These are phyloP conservation scores for Picea glauca DNA, from an alignment of 75 land plant species.

Conservation along the genomic window DNA sequence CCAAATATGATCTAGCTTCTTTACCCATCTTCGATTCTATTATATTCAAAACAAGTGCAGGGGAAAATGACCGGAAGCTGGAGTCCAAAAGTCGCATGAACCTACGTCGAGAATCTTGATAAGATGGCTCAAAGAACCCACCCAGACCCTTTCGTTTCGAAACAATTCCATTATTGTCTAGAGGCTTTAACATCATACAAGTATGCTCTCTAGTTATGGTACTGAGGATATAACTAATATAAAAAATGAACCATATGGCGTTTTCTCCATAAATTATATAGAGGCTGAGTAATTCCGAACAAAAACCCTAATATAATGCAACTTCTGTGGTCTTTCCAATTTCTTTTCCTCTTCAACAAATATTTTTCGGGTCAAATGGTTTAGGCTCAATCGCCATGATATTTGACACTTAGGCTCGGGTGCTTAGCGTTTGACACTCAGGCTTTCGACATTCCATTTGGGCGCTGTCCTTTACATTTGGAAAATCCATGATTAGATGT, in stretches of 20 bases:
- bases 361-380: too few relatives aligned
- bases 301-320: conserved; percentile 93
- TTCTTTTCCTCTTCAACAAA: too few relatives aligned
- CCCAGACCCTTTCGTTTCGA: conserved; percentile 24
- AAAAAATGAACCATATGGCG: conserved; percentile 78
- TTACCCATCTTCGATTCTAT: conserved; percentile 60
- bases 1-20: too few relatives aligned
- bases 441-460: too few relatives aligned
- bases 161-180: conserved; percentile 78
- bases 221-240: conserved; percentile 72
- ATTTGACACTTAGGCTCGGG: too few relatives aligned
- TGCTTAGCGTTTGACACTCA: too few relatives aligned
- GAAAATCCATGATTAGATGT: too few relatives aligned
- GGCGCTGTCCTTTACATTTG: too few relatives aligned
- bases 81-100: conserved; percentile 22
- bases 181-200: conserved; percentile 77
- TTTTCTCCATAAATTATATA: conserved; percentile 88
- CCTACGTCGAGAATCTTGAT: conserved; percentile 32
- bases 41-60: conserved; percentile 84
- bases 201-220: conserved; percentile 94
- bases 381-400: too few relatives aligned
- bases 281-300: conserved; percentile 84
- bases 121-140: conserved; percentile 77
- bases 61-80: conserved; percentile 59
- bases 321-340: conserved; percentile 26